A percentile compares a stretch with the other conserved stretches of the same genome.
phyloP scores from a whole-genome alignment of 2,329 filamentous ascomycete genomes.

The Ophiosphaerella korrae region DNA sequence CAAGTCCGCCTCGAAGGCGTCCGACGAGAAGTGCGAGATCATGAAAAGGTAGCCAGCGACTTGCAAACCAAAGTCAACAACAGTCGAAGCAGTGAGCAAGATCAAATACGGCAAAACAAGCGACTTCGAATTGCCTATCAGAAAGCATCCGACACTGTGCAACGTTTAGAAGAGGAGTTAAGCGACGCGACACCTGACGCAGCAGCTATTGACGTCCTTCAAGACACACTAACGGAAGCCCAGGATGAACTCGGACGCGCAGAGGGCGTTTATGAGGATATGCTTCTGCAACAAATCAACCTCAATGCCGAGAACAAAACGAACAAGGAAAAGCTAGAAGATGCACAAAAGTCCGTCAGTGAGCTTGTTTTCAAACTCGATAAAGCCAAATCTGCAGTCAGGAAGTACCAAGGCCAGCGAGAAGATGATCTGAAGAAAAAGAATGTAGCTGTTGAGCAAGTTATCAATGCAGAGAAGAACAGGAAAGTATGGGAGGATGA shows the following conservation, averaged over 20 bases:
- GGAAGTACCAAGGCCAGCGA: conserved; percentile 38
- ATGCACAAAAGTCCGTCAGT: conserved; percentile 30
- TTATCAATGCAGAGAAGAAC: conserved; percentile 41
- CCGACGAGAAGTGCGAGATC: conserved; percentile 42
- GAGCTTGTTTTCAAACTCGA: conserved; percentile 23
- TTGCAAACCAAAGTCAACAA: conserved; percentile 50
- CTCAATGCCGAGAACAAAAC: conserved; percentile 44
- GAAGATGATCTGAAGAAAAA: conserved; percentile 48
- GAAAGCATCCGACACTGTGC: conserved; percentile 64
- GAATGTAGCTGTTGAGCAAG: conserved; percentile 46
- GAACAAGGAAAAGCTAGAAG: conserved; percentile 41
- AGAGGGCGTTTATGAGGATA: conserved; percentile 56
- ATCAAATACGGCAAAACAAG: conserved; percentile 54
- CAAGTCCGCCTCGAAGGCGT: conserved; percentile 58
- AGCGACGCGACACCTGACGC: conserved; percentile 66
- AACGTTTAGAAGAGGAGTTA: conserved; percentile 69
- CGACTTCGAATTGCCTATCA: conserved; percentile 64
- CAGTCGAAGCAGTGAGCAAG: conserved; percentile 55
- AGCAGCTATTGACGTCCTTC: conserved; percentile 53
- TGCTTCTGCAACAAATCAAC: conserved; percentile 50
- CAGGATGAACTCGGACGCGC: conserved; percentile 49
- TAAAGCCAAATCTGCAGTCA: conserved; percentile 38
- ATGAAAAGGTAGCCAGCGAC: conserved; percentile 41
- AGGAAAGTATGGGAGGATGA: conserved; percentile 32
- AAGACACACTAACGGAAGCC: conserved; percentile 61